Evolutionary conservation across 345 rosid species (phyloP).

Genomic region (Mallotus nudiflorus): DNA sequence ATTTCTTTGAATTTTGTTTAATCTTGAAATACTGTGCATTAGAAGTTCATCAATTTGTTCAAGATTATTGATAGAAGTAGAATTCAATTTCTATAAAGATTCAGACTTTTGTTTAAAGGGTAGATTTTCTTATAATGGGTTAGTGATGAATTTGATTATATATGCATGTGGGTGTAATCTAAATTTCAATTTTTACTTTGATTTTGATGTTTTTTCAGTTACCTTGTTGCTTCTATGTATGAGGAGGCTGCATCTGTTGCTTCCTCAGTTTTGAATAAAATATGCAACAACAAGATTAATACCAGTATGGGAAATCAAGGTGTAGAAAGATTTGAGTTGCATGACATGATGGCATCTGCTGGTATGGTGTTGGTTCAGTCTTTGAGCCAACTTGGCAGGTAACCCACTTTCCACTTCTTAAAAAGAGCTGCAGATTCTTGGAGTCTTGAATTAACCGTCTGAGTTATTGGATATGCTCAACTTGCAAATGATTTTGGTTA

Average conservation of each 20-base stretch:
- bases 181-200: background rate
- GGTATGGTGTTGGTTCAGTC: constrained; percentile 90
- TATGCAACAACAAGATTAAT: constrained; percentile 8
- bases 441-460: too few relatives aligned
- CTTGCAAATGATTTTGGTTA: too few relatives aligned
- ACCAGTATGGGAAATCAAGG: constrained; percentile 13
- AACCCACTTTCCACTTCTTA: too few relatives aligned
- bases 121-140: background rate
- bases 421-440: too few relatives aligned
- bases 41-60: too few relatives aligned
- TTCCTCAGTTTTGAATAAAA: constrained; percentile 48
- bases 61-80: background rate
- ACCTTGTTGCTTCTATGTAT: constrained; percentile 72
- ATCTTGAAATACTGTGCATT: too few relatives aligned
- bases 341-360: constrained; percentile 59
- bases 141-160: background rate
- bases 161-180: background rate
- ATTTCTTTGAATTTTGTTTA: background rate
- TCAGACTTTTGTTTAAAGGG: background rate
- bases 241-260: constrained; percentile 69
- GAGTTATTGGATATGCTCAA: too few relatives aligned
- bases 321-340: constrained; percentile 30
- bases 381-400: constrained; percentile 64
- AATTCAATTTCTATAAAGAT: background rate
- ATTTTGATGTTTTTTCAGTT: constrained; percentile 39